Base-by-base conservation (phyloP, 2,329 filamentous ascomycete species). In the Colletotrichum viniferum region DNA sequence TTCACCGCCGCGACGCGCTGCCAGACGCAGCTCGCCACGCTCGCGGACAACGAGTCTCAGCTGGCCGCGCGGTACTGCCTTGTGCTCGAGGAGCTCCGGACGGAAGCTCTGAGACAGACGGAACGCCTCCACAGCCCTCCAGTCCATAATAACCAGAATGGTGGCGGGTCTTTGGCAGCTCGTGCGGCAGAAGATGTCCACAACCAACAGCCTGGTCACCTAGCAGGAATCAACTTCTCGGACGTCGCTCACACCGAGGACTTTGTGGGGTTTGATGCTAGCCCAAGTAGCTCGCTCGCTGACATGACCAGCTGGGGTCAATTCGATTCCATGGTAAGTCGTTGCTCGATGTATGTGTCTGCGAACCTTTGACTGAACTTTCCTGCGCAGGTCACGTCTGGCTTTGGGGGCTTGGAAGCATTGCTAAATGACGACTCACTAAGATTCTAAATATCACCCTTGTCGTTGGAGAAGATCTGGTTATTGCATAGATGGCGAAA, bases 1-100 rank as follows among this genome's bases (percentile, higher is more conserved):
- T 83, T 87, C 21, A 76, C 81, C 16, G 83, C 83, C 2, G 86
- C 86, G 1, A 81, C 80, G 2, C 81, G 81, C 52, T 88, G 86
- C 56, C 86, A 88, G 64, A 70, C 77, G 1, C 84, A 87, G 62
- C 82, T 88, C 7, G 79, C 83, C 0, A 79, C 78, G 2, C 83
- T 84, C 48, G 85, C 84, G 0, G 82, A 82, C 2, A 80, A 81
- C 7, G 84, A 84, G 1, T 87, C 86, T 0, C 67, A 68, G 10
- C 80, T 87, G 8, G 80, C 82, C 2, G 81, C 86, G 58, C 79
- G 87, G n/a, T 88, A 87, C 66, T 82, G 83, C 1, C 79, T 87
- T 16, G 85, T 87, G 2, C 78, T 87, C 0, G 82, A 86, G 28
- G 85, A 87, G 58, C 69, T 77, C 2, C 65, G 76, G 0, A 71